Evolutionary conservation across 345 rosid genomes (phyloP).

Genomic region (Pistacia vera): DNA sequence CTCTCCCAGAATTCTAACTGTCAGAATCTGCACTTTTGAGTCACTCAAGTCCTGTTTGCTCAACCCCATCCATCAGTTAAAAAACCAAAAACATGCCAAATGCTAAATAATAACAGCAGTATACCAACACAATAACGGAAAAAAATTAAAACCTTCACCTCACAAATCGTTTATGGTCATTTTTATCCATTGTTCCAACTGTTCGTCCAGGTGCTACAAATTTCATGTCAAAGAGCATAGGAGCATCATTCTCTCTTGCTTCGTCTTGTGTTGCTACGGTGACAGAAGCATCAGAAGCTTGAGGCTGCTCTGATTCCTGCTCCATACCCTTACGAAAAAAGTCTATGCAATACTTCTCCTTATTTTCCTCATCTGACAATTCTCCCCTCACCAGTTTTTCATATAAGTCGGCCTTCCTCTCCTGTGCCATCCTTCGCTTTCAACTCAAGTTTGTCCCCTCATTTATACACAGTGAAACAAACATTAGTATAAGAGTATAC

Average conservation of each 20-base stretch:
- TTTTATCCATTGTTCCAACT: constrained; percentile 51
- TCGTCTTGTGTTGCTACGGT: constrained; percentile 37
- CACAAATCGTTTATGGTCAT: constrained; percentile 82
- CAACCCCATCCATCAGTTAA: not conserved
- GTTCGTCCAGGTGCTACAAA: constrained; percentile 65
- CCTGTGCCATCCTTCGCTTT: constrained; percentile 86
- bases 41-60: not conserved
- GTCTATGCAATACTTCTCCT: constrained; percentile 94
- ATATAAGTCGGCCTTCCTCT: constrained; percentile 83
- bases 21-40: not conserved
- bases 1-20: constrained; percentile 1
- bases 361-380: constrained; percentile 80
- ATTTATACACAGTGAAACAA: constrained; percentile 19
- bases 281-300: constrained; percentile 17
- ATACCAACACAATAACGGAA: no score
- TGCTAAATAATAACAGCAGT: no score
- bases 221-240: constrained; percentile 38
- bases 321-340: constrained; percentile 74
- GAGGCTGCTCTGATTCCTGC: constrained; percentile 35
- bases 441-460: constrained; percentile 87
- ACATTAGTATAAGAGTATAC: no score
- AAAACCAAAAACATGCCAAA: not conserved
- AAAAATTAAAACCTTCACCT: constrained; percentile 41
- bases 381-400: constrained; percentile 83
- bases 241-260: constrained; percentile 43